A percentile compares a stretch with the other conserved stretches of the same genome.
Evolutionary conservation across 169 alveolate species (phyloP).

Genomic region (Toxoplasma gondii): DNA sequence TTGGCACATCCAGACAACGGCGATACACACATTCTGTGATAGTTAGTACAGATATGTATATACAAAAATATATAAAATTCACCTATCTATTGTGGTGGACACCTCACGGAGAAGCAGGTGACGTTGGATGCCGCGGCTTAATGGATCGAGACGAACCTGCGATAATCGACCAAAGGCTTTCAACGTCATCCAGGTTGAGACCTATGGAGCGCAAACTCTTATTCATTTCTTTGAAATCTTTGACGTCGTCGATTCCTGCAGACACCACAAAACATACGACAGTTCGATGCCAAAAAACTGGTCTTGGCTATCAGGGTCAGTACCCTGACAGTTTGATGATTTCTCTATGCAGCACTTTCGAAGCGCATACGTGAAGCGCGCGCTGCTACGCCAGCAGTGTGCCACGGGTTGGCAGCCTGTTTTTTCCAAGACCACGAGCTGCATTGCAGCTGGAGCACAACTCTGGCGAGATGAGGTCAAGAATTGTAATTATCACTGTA

Average conservation of each 20-base stretch:
- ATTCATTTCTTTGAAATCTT: constrained; percentile 88
- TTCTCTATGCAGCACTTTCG: too few species aligned
- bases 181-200: constrained; percentile 84
- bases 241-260: constrained; percentile 89
- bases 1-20: too few species aligned
- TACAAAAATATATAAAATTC: neutral
- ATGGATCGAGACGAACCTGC: constrained; percentile 73
- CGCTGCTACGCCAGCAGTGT: too few species aligned
- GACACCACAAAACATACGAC: neutral
- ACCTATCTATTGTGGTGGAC: neutral
- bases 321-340: too few species aligned
- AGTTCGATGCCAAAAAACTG: neutral
- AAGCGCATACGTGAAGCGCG: too few species aligned
- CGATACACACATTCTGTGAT: neutral
- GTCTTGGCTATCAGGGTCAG: too few species aligned
- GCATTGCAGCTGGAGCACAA: too few species aligned
- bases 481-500: too few species aligned
- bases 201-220: constrained; percentile 90
- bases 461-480: too few species aligned
- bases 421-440: too few species aligned
- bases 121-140: too few species aligned
- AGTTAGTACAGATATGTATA: neutral
- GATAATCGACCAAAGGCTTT: constrained; percentile 84
- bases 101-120: neutral
- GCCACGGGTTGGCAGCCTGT: too few species aligned